These are phyloP conservation scores for Solanum hybrid DNA, from an alignment of 305 asterid genomes.

Conservation along the genomic window DNA sequence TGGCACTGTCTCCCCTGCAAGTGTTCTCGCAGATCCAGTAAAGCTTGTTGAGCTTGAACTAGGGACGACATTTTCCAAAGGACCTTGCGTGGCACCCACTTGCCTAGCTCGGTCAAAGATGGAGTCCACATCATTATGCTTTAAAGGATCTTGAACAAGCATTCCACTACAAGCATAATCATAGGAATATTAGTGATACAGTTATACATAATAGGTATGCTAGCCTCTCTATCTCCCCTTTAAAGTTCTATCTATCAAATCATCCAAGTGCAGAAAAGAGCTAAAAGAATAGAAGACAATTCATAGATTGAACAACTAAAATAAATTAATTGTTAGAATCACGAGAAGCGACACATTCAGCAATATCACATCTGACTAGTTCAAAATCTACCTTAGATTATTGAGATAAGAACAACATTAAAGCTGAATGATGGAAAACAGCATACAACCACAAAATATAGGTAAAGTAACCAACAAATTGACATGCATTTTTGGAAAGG, in stretches of 20 bases:
- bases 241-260: neutral
- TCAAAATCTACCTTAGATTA: neutral
- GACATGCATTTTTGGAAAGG: neutral
- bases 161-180: slow-evolving; percentile 52
- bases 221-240: neutral
- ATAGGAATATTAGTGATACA: slow-evolving; percentile 5
- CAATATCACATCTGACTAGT: neutral
- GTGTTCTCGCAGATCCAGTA: slow-evolving; percentile 72
- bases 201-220: neutral
- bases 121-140: slow-evolving; percentile 69
- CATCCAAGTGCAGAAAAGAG: neutral
- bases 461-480: neutral
- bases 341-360: neutral
- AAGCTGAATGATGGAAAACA: neutral
- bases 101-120: slow-evolving; percentile 84
- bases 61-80: slow-evolving; percentile 44
- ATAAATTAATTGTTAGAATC: neutral
- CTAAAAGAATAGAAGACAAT: neutral
- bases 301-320: neutral
- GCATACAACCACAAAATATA: neutral
- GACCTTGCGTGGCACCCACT: slow-evolving; percentile 59
- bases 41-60: slow-evolving; percentile 81
- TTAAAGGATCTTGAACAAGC: slow-evolving; percentile 88
- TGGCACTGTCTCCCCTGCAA: slow-evolving; percentile 57
- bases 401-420: neutral